Evolutionary conservation across 208 protist species (phyloP).

Genomic region (Crithidia sp.): DNA sequence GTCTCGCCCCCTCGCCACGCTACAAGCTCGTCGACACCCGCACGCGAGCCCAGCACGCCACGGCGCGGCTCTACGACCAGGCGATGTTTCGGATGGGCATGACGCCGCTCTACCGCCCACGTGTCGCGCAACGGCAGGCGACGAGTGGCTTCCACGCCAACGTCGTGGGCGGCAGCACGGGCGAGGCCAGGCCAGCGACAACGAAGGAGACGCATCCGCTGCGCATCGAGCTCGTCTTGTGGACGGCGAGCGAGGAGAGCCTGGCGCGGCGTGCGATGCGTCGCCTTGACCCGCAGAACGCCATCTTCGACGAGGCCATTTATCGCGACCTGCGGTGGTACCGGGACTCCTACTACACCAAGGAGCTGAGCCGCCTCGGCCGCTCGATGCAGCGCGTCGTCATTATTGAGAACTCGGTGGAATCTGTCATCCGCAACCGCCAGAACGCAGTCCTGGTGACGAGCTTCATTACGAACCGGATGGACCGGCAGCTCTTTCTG

Average conservation of each 20-base stretch:
- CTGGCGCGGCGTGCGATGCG: slow-evolving; percentile 75
- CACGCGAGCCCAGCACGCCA: slow-evolving; percentile 22
- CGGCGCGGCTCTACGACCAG: slow-evolving; percentile 54
- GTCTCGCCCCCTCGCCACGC: slow-evolving; percentile 48
- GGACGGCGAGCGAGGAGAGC: slow-evolving; percentile 86
- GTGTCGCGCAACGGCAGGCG: slow-evolving; percentile 30
- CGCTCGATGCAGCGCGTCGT: slow-evolving; percentile 70
- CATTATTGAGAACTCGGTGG: slow-evolving; percentile 92
- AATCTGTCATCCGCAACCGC: slow-evolving; percentile 81
- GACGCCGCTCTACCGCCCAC: slow-evolving; percentile 28
- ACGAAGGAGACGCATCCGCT: slow-evolving; percentile 33
- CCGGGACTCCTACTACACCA: slow-evolving; percentile 81
- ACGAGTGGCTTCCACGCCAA: slow-evolving; percentile 20
- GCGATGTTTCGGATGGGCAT: slow-evolving; percentile 42
- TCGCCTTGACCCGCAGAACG: slow-evolving; percentile 69
- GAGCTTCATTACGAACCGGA: slow-evolving; percentile 77
- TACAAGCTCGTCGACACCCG: slow-evolving; percentile 30
- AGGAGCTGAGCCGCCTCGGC: slow-evolving; percentile 85
- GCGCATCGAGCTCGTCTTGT: slow-evolving; percentile 86
- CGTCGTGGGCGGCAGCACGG: slow-evolving; percentile 19
- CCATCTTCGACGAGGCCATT: slow-evolving; percentile 83
- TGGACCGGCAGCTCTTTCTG: slow-evolving; percentile 76
- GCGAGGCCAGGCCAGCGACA: slow-evolving; percentile 28
- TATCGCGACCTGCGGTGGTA: slow-evolving; percentile 91
- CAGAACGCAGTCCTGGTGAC: slow-evolving; percentile 85